These are phyloP conservation scores for Colletotrichum endophyticum DNA, from an alignment of 2,329 filamentous ascomycete species.

Conservation along the genomic window DNA sequence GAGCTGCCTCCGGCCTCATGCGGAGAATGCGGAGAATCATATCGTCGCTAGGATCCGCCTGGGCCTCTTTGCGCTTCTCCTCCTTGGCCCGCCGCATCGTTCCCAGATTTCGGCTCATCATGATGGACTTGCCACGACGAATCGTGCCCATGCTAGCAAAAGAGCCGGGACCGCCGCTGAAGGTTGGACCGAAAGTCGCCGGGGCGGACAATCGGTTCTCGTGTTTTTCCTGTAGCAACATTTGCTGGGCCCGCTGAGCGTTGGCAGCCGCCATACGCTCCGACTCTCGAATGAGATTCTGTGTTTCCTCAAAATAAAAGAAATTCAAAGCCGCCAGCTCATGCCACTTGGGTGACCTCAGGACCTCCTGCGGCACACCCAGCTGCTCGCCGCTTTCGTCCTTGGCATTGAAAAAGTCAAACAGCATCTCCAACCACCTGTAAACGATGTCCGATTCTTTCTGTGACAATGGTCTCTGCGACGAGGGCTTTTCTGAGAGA, in stretches of 20 bases:
- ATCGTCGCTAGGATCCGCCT: slow-evolving; percentile 96
- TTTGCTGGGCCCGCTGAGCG: slow-evolving; percentile 74
- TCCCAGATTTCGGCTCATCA: slow-evolving; percentile 92
- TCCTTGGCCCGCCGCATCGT: slow-evolving; percentile 97
- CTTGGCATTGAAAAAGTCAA: slow-evolving; percentile 92
- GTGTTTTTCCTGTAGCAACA: slow-evolving; percentile 54
- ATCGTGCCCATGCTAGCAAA: slow-evolving; percentile 75
- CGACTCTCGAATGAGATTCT: slow-evolving; percentile 91
- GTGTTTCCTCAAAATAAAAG: slow-evolving; percentile 95
- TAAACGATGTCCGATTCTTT: slow-evolving; percentile 95
- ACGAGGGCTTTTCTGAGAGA: slow-evolving; percentile 90
- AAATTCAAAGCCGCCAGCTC: slow-evolving; percentile 96
- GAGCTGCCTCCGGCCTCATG: slow-evolving; percentile 89
- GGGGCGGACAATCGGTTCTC: slow-evolving; percentile 69
- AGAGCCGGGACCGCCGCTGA: slow-evolving; percentile 50
- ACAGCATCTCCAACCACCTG: slow-evolving; percentile 88
- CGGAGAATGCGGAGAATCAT: slow-evolving; percentile 95
- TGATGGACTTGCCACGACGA: slow-evolving; percentile 77
- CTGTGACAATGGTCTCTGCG: slow-evolving; percentile 81
- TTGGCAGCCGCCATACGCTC: slow-evolving; percentile 94
- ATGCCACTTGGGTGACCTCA: slow-evolving; percentile 98
- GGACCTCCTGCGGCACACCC: slow-evolving; percentile 86
- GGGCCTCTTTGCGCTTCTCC: slow-evolving; percentile 92
- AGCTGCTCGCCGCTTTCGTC: slow-evolving; percentile 85
- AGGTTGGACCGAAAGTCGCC: slow-evolving; percentile 52